Evolutionary conservation across 2,329 filamentous ascomycete genomes (phyloP), one percentile per base, ranked within the genome.

Genomic region (Aureobasidium namibiae): DNA sequence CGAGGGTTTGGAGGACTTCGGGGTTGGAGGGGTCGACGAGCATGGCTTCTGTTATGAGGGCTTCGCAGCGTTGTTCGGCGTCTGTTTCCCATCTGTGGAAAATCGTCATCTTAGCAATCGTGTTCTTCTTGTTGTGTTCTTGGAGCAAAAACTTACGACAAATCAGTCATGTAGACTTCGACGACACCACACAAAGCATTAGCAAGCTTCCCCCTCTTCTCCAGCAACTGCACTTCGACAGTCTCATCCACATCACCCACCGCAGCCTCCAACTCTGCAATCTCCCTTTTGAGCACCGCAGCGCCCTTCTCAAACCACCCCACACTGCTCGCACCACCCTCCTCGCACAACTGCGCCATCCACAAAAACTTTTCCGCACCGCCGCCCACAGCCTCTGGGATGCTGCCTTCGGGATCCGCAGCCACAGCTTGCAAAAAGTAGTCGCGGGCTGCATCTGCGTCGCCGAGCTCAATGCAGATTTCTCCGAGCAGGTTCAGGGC

Each of bases 121-220:
- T 23, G 3, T n/a, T n/a, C 11, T 2, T 1, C 3, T 34, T 49
- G n/a, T 6, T 23, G 6, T 59, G 5, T 4, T 10, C n/a, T 1
- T 8, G 16, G 14, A 3, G 4, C n/a, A 1, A 26, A 18, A 26
- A 75, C 76, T 72, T 83, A 94, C 67, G 89, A 94, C 67, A 97
- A 76, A 76, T 99, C 94, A 11, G 94, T 99, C 94, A 99, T 99
- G 78, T 96, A 99, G 52, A 99, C 90, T 76, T 99, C 94, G 7
- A 90, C 86, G 62, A 97, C 90, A 29, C 89, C 90, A 74, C 95
- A 99, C 36, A 99, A 81, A n/a, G 92, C 90, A 66, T 90, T 90
- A 2, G 91, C 90, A 36, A 97, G 80, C 74, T 94, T 94, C 64
- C 80, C 79, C 71, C 87, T 87, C 78, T 90, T 89, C 73, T 91